Percentiles rank a stretch among this genome's conserved stretches.
Conservation (phyloP, 306 rosid genomes). For the Betula pendula region DNA sequence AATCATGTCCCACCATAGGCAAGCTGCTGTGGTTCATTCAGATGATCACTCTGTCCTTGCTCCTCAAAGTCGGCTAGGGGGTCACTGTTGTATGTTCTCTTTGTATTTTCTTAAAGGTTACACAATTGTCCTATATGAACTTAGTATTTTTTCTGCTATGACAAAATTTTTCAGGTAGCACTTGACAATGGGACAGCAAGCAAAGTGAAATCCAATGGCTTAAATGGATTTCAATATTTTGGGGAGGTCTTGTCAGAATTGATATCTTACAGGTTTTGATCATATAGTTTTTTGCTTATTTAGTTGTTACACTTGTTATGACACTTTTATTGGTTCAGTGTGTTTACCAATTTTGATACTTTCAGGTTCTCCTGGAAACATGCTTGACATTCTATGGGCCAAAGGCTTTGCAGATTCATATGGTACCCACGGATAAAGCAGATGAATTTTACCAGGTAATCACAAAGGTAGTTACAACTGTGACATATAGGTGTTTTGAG, state of each 20-base stretch:
- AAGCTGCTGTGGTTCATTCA: conserved; percentile 80
- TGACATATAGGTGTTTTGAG: too few relatives aligned
- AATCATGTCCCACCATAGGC: conserved; percentile 95
- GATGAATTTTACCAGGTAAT: conserved; percentile 84
- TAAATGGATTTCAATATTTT: conserved; percentile 74
- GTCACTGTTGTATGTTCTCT: conserved; percentile 62
- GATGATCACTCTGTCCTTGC: conserved; percentile 94
- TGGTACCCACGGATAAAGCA: conserved; percentile 69
- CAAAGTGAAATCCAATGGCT: conserved; percentile 35
- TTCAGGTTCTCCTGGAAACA: conserved; percentile 82
- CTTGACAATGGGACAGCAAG: conserved; percentile 35
- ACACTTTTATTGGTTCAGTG: conserved; percentile 16
- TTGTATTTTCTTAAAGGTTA: conserved; percentile 8
- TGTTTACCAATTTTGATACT: conserved; percentile 25
- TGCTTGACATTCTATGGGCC: conserved; percentile 89
- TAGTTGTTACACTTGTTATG: background rate
- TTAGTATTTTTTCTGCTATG: conserved; percentile 20
- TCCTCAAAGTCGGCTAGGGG: conserved; percentile 90
- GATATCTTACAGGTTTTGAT: conserved; percentile 76
- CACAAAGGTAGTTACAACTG: conserved; percentile 5
- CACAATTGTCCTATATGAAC: conserved; percentile 21
- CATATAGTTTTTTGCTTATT: conserved; percentile 13
- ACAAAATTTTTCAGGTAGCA: conserved; percentile 43
- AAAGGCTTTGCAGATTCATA: conserved; percentile 55
- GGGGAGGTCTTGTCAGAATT: conserved; percentile 97